Conservation (phyloP, 371 early-diverging fungal species). For the Aphelidium insulamus region DNA sequence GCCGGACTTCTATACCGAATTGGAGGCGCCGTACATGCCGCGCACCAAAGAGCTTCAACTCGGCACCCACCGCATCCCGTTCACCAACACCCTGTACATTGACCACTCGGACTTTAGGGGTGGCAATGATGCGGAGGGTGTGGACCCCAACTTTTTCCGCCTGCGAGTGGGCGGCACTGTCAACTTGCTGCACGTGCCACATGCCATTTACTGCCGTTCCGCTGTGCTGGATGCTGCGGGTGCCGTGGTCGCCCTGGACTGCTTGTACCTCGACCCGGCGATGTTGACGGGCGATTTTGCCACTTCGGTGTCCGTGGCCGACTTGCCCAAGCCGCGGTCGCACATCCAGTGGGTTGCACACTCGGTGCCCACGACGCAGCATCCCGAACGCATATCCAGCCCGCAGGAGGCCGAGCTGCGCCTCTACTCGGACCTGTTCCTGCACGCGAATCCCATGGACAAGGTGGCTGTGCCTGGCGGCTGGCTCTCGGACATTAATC, state of each 20-base stretch:
- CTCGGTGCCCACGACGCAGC: no score
- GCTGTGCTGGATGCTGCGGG: conserved; percentile 52
- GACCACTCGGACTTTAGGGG: conserved; percentile 86
- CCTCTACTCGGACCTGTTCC: conserved; percentile 68
- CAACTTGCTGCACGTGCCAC: conserved; percentile 64
- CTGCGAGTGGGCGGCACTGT: conserved; percentile 83
- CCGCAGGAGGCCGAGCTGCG: conserved; percentile 59
- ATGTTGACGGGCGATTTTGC: no score
- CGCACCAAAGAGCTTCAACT: conserved; percentile 46
- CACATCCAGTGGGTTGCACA: conserved; percentile 97
- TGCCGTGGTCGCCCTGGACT: conserved; percentile 47
- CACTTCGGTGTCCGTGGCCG: conserved; percentile 34
- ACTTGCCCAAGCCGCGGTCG: conserved; percentile 59
- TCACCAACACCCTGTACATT: conserved; percentile 74
- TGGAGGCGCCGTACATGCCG: conserved; percentile 70
- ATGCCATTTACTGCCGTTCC: conserved; percentile 60
- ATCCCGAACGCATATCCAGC: conserved; percentile 55
- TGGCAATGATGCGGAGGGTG: no score
- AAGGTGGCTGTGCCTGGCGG: conserved; percentile 60
- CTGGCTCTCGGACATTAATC: conserved; percentile 78
- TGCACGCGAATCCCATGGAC: conserved; percentile 66
- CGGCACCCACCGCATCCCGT: conserved; percentile 66
- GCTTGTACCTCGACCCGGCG: conserved; percentile 44
- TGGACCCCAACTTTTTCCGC: conserved; percentile 81
- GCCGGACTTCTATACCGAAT: conserved; percentile 40